These are phyloP conservation scores for Kodamaea ohmeri DNA, from an alignment of 1,139 yeast species.

Conservation along the genomic window DNA sequence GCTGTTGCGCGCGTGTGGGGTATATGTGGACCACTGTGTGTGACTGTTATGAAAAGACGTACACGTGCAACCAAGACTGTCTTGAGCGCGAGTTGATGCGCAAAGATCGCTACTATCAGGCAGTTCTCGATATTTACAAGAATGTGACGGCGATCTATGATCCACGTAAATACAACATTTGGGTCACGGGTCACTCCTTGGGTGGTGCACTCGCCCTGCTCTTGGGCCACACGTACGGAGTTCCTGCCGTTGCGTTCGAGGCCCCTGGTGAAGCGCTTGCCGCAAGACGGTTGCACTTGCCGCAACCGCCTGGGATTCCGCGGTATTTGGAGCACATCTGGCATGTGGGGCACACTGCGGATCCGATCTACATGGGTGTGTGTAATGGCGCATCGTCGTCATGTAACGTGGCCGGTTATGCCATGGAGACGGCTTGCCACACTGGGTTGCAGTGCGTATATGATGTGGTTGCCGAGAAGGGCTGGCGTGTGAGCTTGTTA, in stretches of 20 bases:
- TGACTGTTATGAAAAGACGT: conserved; percentile 83
- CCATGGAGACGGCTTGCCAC: conserved; percentile 96
- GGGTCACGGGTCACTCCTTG: conserved; percentile 95
- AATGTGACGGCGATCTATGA: conserved; percentile 63
- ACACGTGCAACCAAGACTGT: conserved; percentile 87
- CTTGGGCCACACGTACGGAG: conserved; percentile 83
- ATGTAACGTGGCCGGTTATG: conserved; percentile 92
- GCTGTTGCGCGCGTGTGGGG: conserved; percentile 94
- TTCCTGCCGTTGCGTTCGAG: conserved; percentile 87
- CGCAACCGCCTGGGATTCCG: conserved; percentile 91
- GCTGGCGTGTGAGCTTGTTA: conserved; percentile 86
- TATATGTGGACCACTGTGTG: conserved; percentile 95
- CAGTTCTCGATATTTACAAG: conserved; percentile 72
- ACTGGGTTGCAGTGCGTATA: conserved; percentile 86
- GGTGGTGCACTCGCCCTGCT: conserved; percentile 88
- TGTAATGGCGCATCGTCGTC: conserved; percentile 93
- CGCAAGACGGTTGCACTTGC: conserved; percentile 78
- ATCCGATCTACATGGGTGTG: conserved; percentile 94
- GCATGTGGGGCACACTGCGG: conserved; percentile 97
- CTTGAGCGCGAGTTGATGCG: conserved; percentile 72
- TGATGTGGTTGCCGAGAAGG: conserved; percentile 84
- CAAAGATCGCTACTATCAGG: conserved; percentile 79
- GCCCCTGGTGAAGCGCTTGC: conserved; percentile 94
- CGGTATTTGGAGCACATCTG: conserved; percentile 76
- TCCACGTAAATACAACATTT: conserved; percentile 65